These are phyloP conservation scores for Ceratobasidium theobromae DNA, from an alignment of 1,284 basidiomycete genomes.

Conservation along the genomic window DNA sequence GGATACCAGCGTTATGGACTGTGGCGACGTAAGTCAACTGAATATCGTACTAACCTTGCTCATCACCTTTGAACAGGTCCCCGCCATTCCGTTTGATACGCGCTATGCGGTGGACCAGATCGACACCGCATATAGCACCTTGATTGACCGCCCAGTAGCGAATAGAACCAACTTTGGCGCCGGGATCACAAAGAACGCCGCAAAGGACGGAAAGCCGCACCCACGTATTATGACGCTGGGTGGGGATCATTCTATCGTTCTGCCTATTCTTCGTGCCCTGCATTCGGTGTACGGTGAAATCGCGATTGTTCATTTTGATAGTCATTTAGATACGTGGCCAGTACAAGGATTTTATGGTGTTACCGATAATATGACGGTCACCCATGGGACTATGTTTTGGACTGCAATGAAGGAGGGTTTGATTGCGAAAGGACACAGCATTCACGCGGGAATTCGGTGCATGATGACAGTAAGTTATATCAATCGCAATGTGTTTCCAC, in stretches of 20 bases:
- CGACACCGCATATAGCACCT: constrained; percentile 70
- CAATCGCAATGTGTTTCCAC: neutral
- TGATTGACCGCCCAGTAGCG: constrained; percentile 57
- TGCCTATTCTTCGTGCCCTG: constrained; percentile 69
- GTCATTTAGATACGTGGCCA: constrained; percentile 70
- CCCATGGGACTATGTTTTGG: constrained; percentile 77
- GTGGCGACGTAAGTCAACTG: constrained; percentile 62
- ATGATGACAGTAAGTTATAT: constrained; percentile 61
- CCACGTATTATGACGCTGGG: constrained; percentile 75
- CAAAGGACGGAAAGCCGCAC: constrained; percentile 58
- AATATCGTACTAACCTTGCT: constrained; percentile 5
- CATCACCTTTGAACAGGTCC: constrained; percentile 52
- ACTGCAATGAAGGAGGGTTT: constrained; percentile 71
- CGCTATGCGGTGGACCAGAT: constrained; percentile 76
- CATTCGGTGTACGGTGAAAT: constrained; percentile 72
- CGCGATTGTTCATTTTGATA: constrained; percentile 80
- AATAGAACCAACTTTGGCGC: constrained; percentile 39
- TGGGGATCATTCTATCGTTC: constrained; percentile 76
- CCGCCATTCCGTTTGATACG: constrained; percentile 71
- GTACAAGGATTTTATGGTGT: constrained; percentile 26
- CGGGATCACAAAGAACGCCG: constrained; percentile 50
- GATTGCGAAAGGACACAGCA: constrained; percentile 63
- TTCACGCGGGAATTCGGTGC: constrained; percentile 79
- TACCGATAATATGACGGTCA: constrained; percentile 58
- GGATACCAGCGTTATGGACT: constrained; percentile 65